Percentiles rank a stretch among this genome's conserved stretches.
Evolutionary conservation across 106 monocot genomes (phyloP).

Genomic region (Triglochin maritima): DNA sequence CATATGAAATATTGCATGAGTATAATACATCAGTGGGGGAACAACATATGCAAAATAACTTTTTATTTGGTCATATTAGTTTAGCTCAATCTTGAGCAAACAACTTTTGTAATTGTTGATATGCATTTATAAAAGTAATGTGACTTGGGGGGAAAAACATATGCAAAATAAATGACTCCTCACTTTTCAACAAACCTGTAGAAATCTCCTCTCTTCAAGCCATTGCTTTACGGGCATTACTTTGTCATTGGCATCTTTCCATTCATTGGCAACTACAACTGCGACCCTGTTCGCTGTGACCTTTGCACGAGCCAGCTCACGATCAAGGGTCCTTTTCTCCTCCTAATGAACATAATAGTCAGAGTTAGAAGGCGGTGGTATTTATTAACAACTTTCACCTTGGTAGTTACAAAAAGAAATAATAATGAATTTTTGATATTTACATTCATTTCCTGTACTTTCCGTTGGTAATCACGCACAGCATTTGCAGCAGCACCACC

Average conservation of each 20-base stretch:
- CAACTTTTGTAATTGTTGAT: no score
- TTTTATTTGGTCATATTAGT: no score
- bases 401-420: no score
- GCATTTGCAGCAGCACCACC: constrained; percentile 93
- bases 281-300: constrained; percentile 74
- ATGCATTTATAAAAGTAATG: no score
- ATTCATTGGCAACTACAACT: constrained; percentile 62
- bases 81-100: no score
- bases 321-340: constrained; percentile 69
- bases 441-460: constrained; percentile 95
- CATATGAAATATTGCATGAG: neutral
- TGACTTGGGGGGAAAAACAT: neutral
- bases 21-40: neutral
- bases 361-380: no score
- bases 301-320: constrained; percentile 71
- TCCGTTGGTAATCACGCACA: constrained; percentile 88
- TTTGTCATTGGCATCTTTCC: constrained; percentile 80
- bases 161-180: neutral
- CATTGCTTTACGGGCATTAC: constrained; percentile 82
- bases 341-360: constrained; percentile 16
- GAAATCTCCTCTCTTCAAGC: constrained; percentile 57
- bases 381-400: no score
- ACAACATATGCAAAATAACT: neutral
- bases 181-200: constrained; percentile 21
- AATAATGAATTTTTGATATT: no score